A percentile compares a stretch with the other conserved stretches of the same genome.
Evolutionary conservation across 2,329 filamentous ascomycete genomes (phyloP).

Genomic region (Aspergillus sojae): DNA sequence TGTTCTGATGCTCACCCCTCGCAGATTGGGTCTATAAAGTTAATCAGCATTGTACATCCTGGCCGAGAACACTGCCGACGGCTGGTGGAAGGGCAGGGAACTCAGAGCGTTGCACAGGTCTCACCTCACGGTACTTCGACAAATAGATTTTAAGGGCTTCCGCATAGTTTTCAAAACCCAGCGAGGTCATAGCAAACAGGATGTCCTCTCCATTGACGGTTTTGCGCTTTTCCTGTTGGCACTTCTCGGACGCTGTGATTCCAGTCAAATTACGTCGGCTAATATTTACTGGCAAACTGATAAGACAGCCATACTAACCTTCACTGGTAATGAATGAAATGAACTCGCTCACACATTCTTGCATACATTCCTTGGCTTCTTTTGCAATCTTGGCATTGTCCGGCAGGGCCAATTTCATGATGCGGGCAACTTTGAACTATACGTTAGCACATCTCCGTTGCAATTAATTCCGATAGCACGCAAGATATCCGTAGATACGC

Average conservation of each 20-base stretch:
- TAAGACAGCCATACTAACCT: slow-evolving; percentile 62
- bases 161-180: slow-evolving; percentile 98
- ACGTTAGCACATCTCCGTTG: slow-evolving; percentile 23
- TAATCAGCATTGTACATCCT: slow-evolving; percentile 31
- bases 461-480: background rate
- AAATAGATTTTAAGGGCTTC: slow-evolving; percentile 98
- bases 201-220: slow-evolving; percentile 99
- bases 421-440: slow-evolving; percentile 92
- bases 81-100: slow-evolving; percentile 33
- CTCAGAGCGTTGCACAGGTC: slow-evolving; percentile 44
- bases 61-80: slow-evolving; percentile 4
- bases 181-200: slow-evolving; percentile 96
- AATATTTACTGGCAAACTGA: background rate
- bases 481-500: background rate
- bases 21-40: slow-evolving; percentile 74
- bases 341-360: slow-evolving; percentile 99
- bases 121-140: slow-evolving; percentile 95
- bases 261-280: slow-evolving; percentile 12
- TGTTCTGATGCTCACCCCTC: slow-evolving; percentile 66
- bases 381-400: slow-evolving; percentile 99
- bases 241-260: slow-evolving; percentile 85
- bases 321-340: slow-evolving; percentile 99
- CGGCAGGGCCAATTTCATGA: slow-evolving; percentile 97
- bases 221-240: slow-evolving; percentile 98
- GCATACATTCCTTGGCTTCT: slow-evolving; percentile 99